Evolutionary conservation across 768 basidiomycete species (phyloP).

Genomic region (Russula compacta): DNA sequence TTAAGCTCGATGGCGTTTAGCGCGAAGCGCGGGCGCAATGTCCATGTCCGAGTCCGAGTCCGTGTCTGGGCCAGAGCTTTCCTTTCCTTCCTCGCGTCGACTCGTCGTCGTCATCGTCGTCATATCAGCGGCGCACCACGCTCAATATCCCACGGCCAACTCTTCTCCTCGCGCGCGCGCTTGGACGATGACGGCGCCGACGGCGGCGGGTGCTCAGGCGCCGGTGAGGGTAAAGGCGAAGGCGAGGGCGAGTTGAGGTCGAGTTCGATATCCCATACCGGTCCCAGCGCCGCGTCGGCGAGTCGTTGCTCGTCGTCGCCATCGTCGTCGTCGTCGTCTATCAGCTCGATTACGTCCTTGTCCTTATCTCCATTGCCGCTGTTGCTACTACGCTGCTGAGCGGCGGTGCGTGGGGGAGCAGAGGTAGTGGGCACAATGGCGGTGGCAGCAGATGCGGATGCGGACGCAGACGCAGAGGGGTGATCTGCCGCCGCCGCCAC

Average conservation of each 20-base stretch:
- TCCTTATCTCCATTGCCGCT: background rate
- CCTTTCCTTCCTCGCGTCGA: background rate
- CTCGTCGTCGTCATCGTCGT: background rate
- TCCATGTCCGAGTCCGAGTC: slow-evolving; percentile 6
- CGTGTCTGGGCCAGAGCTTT: background rate
- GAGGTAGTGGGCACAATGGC: background rate
- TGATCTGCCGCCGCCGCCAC: slow-evolving; percentile 8
- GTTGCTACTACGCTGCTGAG: background rate
- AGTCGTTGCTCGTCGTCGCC: background rate
- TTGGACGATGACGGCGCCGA: background rate
- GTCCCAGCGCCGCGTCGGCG: slow-evolving; percentile 20
- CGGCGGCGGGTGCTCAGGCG: background rate
- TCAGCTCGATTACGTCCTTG: too few species aligned
- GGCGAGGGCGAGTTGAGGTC: slow-evolving; percentile 32
- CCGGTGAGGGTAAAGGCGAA: background rate
- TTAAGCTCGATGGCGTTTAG: slow-evolving; percentile 13
- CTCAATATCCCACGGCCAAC: slow-evolving; percentile 18
- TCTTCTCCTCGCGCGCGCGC: slow-evolving; percentile 11
- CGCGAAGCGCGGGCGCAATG: slow-evolving; percentile 9
- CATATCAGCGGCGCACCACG: background rate
- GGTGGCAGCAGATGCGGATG: background rate
- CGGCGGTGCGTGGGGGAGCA: background rate
- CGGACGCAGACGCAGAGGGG: background rate
- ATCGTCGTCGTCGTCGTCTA: background rate
- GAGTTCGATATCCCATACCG: slow-evolving; percentile 67